A percentile compares a stretch with the other conserved stretches of the same genome.
phyloP scores from a whole-genome alignment of 805 yeast species.

The Wickerhamomyces tratensis region DNA sequence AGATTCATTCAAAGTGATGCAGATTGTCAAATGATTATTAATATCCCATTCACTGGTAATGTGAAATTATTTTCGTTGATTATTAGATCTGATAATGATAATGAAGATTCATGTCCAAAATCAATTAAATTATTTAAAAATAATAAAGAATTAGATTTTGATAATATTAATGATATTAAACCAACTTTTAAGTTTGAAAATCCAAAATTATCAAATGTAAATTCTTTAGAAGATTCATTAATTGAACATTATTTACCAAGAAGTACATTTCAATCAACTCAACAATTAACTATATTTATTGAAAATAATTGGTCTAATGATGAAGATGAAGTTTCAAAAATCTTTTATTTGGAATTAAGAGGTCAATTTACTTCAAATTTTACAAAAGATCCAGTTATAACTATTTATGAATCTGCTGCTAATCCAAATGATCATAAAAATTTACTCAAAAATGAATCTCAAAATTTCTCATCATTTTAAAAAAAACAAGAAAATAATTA shows the following conservation, averaged over 20 bases:
- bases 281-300: slow-evolving; percentile 57
- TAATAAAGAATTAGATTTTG: slow-evolving; percentile 62
- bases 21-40: slow-evolving; percentile 70
- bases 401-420: slow-evolving; percentile 85
- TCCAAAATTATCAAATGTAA: slow-evolving; percentile 33
- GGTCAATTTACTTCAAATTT: slow-evolving; percentile 53
- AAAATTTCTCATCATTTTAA: slow-evolving; percentile 7
- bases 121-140: slow-evolving; percentile 67
- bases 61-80: slow-evolving; percentile 70
- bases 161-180: slow-evolving; percentile 36
- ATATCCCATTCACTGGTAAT: slow-evolving; percentile 70
- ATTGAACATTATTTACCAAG: slow-evolving; percentile 81
- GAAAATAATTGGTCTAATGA: slow-evolving; percentile 57
- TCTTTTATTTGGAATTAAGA: slow-evolving; percentile 69
- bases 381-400: slow-evolving; percentile 57
- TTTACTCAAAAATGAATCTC: slow-evolving; percentile 9
- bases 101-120: slow-evolving; percentile 48
- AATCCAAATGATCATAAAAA: slow-evolving; percentile 81
- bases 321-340: slow-evolving; percentile 44
- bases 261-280: slow-evolving; percentile 59
- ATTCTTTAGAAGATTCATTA: slow-evolving; percentile 35
- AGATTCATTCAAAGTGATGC: slow-evolving; percentile 53
- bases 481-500: neutral
- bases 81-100: slow-evolving; percentile 52
- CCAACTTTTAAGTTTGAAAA: slow-evolving; percentile 48